phyloP scores from a whole-genome alignment of 2,329 filamentous ascomycete species.

The Fusarium succisae region DNA sequence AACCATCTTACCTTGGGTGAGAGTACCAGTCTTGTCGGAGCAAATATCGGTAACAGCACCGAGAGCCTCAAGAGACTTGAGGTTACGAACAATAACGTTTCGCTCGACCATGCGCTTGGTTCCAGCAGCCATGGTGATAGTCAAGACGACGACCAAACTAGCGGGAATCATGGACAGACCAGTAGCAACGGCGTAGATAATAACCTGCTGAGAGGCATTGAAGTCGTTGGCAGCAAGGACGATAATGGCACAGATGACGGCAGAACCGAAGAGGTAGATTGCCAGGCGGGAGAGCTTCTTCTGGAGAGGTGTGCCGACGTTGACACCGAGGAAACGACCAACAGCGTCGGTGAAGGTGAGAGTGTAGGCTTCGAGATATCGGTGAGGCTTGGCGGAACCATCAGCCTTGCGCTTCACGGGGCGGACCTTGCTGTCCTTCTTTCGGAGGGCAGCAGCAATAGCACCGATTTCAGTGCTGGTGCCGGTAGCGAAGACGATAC shows the following conservation, averaged over 20 bases:
- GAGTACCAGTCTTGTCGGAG: slow-evolving; percentile 67
- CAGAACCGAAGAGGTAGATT: slow-evolving; percentile 71
- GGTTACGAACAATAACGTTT: slow-evolving; percentile 63
- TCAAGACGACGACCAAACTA: slow-evolving; percentile 62
- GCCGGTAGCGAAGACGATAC: slow-evolving; percentile 70
- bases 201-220: slow-evolving; percentile 64
- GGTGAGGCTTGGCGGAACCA: slow-evolving; percentile 62
- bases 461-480: slow-evolving; percentile 70
- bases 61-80: slow-evolving; percentile 65
- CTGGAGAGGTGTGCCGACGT: slow-evolving; percentile 75
- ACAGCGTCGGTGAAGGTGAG: slow-evolving; percentile 66
- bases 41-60: slow-evolving; percentile 68
- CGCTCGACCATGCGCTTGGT: slow-evolving; percentile 63
- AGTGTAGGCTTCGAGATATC: slow-evolving; percentile 58
- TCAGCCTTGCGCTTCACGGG: slow-evolving; percentile 62
- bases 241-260: slow-evolving; percentile 74
- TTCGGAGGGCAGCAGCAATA: slow-evolving; percentile 61
- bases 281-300: slow-evolving; percentile 74
- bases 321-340: slow-evolving; percentile 72
- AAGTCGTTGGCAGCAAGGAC: slow-evolving; percentile 72
- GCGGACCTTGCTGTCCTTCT: slow-evolving; percentile 60
- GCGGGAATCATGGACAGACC: slow-evolving; percentile 62
- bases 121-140: slow-evolving; percentile 67
- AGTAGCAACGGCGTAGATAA: slow-evolving; percentile 62
- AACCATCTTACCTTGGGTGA: slow-evolving; percentile 72